Evolutionary conservation across 2,329 filamentous ascomycete species (phyloP), one percentile per base, ranked within the genome.

Genomic region (Seiridium cupressi): DNA sequence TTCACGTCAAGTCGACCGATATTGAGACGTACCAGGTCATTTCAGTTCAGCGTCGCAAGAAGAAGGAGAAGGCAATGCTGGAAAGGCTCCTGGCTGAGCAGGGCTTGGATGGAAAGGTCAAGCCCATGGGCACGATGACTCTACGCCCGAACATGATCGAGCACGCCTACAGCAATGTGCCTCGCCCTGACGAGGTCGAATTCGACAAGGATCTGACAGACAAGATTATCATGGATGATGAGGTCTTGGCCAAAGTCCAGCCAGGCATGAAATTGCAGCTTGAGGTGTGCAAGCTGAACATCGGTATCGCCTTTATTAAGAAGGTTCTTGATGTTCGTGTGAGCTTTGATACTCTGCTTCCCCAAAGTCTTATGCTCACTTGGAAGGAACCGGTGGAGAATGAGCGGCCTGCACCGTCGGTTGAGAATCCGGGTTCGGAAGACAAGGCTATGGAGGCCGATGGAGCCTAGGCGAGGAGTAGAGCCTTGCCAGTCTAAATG

Each of bases 211-310:
- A 62, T 3, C 62, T 65, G 4, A 49, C 59, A 10, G 68, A 78
- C 44, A 73, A 73, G 10, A 88, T 96, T 64, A 85, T 90, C 68
- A 69, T 97, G 3, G 93, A 97, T 62, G 82, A 86, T 34, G 72
- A 81, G 13, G 64, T 80, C 9, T 69, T 84, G 7, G 64, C 57
- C 3, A 77, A 84, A 59, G 84, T 90, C 68, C 83, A 84, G 61
- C 73, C 81, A 0, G 91, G 92, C 0, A 84, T 89, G 80, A 90
- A 88, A 71, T 66, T 91, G 40, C 78, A 81, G 34, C 73, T 84
- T 0, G 75, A 72, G 0, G 75, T 91, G 8, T 84, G 81, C 64
- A 77, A 86, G 60, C 73, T 91, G 32, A 82, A 82, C 62, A 79
- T 80, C 32, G 89, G 86, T 2, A 61, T 91, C 32, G 80, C 78